Conservation (phyloP, 169 alveolate species). For the Plasmodium malariae region DNA sequence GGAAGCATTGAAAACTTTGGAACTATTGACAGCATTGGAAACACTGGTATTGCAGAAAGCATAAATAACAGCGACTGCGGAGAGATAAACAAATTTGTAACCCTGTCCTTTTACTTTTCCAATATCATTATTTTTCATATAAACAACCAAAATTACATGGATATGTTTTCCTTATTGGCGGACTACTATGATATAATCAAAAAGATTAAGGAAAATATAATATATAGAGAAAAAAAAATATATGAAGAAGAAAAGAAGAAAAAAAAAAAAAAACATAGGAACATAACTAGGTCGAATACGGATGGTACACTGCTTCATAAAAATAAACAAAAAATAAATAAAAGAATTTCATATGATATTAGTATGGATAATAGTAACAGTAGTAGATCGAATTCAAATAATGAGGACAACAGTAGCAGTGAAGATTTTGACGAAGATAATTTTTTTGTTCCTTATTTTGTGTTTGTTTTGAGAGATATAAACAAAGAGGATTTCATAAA, state of each 20-base stretch:
- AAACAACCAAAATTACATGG: slow-evolving; percentile 13
- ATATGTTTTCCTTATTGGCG: slow-evolving; percentile 19
- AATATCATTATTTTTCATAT: slow-evolving; percentile 51
- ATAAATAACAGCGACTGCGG: neutral
- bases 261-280: neutral
- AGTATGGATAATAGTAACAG: neutral
- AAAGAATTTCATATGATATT: neutral
- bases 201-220: slow-evolving; percentile 10
- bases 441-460: slow-evolving; percentile 24
- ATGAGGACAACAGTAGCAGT: neutral
- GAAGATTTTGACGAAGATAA: slow-evolving; percentile 12
- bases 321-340: neutral
- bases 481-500: neutral
- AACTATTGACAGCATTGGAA: neutral
- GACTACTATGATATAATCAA: slow-evolving; percentile 42
- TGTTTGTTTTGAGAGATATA: slow-evolving; percentile 45
- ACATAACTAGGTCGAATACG: neutral
- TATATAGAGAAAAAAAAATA: slow-evolving; percentile 9
- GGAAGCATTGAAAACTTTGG: no score
- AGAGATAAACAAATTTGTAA: slow-evolving; percentile 12
- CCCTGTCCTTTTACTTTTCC: slow-evolving; percentile 49
- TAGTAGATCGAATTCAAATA: neutral
- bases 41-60: neutral
- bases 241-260: neutral
- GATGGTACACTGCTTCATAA: neutral